These are phyloP conservation scores for Candida mesenterica DNA, from an alignment of 1,139 yeast genomes.

Conservation along the genomic window DNA sequence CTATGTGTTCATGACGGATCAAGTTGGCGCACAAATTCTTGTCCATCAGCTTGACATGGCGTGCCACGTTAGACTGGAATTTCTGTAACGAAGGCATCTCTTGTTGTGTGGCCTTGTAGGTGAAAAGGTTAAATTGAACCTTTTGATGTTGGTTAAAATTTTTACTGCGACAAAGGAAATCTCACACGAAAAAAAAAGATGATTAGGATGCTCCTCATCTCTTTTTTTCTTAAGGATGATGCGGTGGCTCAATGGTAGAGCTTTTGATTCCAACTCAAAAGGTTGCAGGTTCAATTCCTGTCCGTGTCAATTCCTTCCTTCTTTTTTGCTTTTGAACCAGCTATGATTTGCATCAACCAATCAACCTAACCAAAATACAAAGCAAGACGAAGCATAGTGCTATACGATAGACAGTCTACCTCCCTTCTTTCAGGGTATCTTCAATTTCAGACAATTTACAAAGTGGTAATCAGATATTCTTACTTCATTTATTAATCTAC, in stretches of 20 bases:
- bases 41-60: constrained; percentile 47
- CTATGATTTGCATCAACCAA: background rate
- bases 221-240: constrained; percentile 10
- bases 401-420: too few species aligned
- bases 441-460: too few species aligned
- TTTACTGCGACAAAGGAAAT: background rate
- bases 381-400: too few species aligned
- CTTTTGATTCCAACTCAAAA: constrained; percentile 82
- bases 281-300: constrained; percentile 42
- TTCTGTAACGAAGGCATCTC: constrained; percentile 45
- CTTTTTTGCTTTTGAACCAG: constrained; percentile 13
- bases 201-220: too few species aligned
- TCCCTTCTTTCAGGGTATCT: too few species aligned
- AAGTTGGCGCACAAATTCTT: constrained; percentile 47
- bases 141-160: too few species aligned
- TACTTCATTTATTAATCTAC: background rate
- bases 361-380: background rate
- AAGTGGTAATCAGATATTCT: too few species aligned
- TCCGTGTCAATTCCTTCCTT: constrained; percentile 24
- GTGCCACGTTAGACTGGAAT: constrained; percentile 44
- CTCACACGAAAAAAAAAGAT: background rate
- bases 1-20: constrained; percentile 46
- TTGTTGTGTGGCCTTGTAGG: too few species aligned
- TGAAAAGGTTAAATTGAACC: too few species aligned
- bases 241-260: constrained; percentile 96